These are phyloP conservation scores for Boletus patriciae DNA, from an alignment of 768 basidiomycete species.

Conservation along the genomic window DNA sequence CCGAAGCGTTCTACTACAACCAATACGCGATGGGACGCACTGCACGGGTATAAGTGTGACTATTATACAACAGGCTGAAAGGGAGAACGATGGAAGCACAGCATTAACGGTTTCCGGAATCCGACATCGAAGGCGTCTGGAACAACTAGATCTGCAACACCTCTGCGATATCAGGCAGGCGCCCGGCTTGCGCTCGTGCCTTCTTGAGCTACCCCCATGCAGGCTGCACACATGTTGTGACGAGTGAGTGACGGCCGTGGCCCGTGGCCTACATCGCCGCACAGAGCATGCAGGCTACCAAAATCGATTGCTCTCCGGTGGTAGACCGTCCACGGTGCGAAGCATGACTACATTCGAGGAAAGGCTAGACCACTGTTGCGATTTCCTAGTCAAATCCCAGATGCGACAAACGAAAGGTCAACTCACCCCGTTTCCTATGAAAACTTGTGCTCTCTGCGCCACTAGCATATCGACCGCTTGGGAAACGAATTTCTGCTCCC, in stretches of 20 bases:
- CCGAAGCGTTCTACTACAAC: not conserved
- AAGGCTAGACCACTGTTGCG: conserved; percentile 39
- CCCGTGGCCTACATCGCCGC: too few relatives aligned
- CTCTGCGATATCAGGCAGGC: too few relatives aligned
- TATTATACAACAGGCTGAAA: too few relatives aligned
- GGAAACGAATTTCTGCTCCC: conserved; percentile 44
- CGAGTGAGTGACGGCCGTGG: too few relatives aligned
- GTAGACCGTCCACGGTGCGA: conserved; percentile 30
- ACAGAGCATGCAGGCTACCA: conserved; percentile 26
- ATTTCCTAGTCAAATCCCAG: not conserved
- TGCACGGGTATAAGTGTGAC: not conserved
- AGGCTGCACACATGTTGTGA: not conserved
- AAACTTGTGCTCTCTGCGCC: conserved; percentile 44
- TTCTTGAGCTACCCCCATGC: too few relatives aligned
- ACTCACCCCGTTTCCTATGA: conserved; percentile 54
- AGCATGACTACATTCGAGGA: conserved; percentile 43
- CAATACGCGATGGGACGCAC: not conserved
- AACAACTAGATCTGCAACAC: too few relatives aligned
- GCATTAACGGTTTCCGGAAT: too few relatives aligned
- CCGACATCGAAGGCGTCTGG: too few relatives aligned
- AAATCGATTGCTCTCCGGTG: conserved; percentile 32
- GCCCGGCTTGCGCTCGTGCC: too few relatives aligned
- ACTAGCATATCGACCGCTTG: conserved; percentile 53
- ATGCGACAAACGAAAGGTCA: not conserved
- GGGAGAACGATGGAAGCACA: too few relatives aligned